A percentile compares a stretch with the other conserved stretches of the same genome.
Evolutionary conservation across 306 rosid species (phyloP).

Genomic region (Rosa lucieae): DNA sequence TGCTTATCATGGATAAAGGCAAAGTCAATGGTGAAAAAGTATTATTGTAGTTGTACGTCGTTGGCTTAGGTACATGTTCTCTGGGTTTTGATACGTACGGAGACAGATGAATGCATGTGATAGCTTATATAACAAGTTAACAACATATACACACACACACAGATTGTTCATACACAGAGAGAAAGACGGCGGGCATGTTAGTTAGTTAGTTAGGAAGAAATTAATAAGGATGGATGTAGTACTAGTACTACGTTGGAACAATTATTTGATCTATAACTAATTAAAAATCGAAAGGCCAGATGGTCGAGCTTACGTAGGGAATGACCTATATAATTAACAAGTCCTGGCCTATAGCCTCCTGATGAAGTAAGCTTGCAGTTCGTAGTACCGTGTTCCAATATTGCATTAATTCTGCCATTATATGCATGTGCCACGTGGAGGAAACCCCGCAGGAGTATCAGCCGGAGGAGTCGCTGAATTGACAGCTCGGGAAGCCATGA

Average conservation of each 20-base stretch:
- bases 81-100: slow-evolving; percentile 18
- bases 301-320: neutral
- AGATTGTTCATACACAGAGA: neutral
- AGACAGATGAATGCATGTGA: slow-evolving; percentile 11
- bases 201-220: neutral
- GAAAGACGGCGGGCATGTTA: slow-evolving; percentile 4
- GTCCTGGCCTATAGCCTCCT: neutral
- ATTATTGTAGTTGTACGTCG: slow-evolving; percentile 4
- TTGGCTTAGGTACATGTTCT: too few species aligned
- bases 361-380: neutral
- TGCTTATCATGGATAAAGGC: neutral
- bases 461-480: slow-evolving; percentile 14
- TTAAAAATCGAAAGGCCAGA: neutral
- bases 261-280: neutral
- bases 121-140: neutral
- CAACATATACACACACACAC: too few species aligned
- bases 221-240: neutral
- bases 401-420: neutral
- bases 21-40: slow-evolving; percentile 4
- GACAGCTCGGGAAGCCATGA: neutral
- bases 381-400: neutral
- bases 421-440: slow-evolving; percentile 20
- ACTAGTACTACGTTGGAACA: neutral
- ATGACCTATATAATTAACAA: neutral
- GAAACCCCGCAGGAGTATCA: slow-evolving; percentile 14